Evolutionary conservation across 805 yeast species (phyloP).

Genomic region (Schwanniomyces yamadae): DNA sequence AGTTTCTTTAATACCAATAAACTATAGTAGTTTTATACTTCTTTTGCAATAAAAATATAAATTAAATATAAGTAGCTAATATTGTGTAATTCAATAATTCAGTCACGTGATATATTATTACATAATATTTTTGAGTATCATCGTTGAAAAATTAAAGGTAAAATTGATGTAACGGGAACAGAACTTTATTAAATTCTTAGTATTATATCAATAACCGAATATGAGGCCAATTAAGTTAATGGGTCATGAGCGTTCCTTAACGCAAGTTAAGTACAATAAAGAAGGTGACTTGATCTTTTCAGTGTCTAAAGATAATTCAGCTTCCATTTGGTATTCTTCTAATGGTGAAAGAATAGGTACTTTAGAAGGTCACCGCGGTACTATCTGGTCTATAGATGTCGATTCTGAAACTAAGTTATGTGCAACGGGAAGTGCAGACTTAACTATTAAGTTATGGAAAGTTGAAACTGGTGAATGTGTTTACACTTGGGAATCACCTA

Average conservation of each 20-base stretch:
- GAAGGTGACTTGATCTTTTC: slow-evolving; percentile 95
- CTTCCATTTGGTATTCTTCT: slow-evolving; percentile 89
- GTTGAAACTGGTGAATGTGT: slow-evolving; percentile 75
- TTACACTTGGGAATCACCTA: slow-evolving; percentile 67
- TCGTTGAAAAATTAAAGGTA: slow-evolving; percentile 11
- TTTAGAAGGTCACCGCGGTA: slow-evolving; percentile 79
- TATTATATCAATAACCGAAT: background rate
- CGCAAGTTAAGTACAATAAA: slow-evolving; percentile 91
- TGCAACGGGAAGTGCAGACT: slow-evolving; percentile 90
- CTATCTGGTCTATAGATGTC: slow-evolving; percentile 91
- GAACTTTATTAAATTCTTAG: slow-evolving; percentile 1
- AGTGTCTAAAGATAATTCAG: slow-evolving; percentile 86
- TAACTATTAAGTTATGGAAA: slow-evolving; percentile 80
- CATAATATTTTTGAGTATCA: slow-evolving; percentile 6
- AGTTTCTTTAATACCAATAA: no score
- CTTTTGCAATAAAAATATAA: no score
- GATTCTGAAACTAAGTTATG: slow-evolving; percentile 66
- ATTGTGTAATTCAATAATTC: no score
- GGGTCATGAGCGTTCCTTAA: slow-evolving; percentile 97
- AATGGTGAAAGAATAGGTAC: slow-evolving; percentile 98
- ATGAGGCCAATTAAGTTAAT: slow-evolving; percentile 62
- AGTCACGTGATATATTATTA: slow-evolving; percentile 6
- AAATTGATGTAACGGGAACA: background rate
- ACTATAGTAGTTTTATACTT: no score
- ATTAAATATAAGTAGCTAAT: no score